Evolutionary conservation across 192 early-diverging fungal species (phyloP), one percentile per base, ranked within the genome.

Genomic region (Backusella psychrophila): DNA sequence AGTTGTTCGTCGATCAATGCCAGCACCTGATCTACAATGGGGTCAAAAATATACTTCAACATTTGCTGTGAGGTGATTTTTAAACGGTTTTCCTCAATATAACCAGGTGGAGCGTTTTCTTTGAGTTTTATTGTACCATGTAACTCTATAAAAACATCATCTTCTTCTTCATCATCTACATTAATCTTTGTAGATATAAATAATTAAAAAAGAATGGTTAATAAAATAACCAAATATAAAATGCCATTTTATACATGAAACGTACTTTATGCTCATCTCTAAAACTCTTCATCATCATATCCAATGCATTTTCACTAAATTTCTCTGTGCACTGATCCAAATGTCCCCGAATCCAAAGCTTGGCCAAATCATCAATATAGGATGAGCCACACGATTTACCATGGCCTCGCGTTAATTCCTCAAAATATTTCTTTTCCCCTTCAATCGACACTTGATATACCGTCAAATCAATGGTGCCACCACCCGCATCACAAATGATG

Each of bases 401-500:
- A n/a, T 73, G 72, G 23, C 87, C 82, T 53, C 83, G 80, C 8
- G 87, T 88, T n/a, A 56, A 82, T 77, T 67, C 86, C 87, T 31
- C 78, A 78, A 6, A 88, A 72, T 38, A 74, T 71, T 67, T 75
- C 53, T 42, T 73, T 66, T 11, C 74, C 67, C 35, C 75, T 66
- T 35, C 78, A 41, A 42, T 46, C 14, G 6, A 0, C 12, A 86
- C 78, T 72, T 84, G 77, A 75, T 84, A 86, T 66, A 86, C 85
- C 33, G 84, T 87, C 49, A 87, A 70, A 80, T 87, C 86, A 36
- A 87, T 82, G 2, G 86, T 87, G 44, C 86, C 86, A 66, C 86
- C 86, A 77, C 86, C 86, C 21, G 83, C 83, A 72, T 87, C 86
- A 39, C 83, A 84, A 52, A 87, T 83, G 78, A 85, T 87, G 72